phyloP scores from a whole-genome alignment of 2,329 filamentous ascomycete genomes.

The Thelonectria olida region DNA sequence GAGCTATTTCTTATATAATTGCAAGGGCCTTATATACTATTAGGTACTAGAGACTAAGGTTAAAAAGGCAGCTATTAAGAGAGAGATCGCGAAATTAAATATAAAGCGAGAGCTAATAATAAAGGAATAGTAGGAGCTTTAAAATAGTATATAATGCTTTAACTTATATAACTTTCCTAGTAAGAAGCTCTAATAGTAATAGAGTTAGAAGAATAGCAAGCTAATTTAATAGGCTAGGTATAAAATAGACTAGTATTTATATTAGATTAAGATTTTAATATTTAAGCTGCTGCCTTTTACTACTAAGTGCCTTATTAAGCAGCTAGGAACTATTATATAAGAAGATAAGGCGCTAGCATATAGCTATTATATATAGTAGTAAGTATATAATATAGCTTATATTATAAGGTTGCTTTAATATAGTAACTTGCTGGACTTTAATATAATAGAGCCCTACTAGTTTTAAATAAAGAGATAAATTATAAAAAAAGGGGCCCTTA shows the following conservation, averaged over 20 bases:
- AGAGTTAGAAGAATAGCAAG: neutral
- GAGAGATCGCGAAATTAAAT: neutral
- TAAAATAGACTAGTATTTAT: slow-evolving; percentile 3
- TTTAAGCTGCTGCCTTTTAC: slow-evolving; percentile 6
- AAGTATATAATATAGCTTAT: too few species aligned
- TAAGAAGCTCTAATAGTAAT: neutral
- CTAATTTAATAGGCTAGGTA: neutral
- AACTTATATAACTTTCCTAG: neutral
- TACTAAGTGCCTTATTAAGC: neutral
- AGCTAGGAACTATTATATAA: neutral
- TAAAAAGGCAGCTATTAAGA: neutral
- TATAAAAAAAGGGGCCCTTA: too few species aligned
- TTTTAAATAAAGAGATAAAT: too few species aligned
- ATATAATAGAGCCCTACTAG: too few species aligned
- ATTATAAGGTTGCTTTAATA: too few species aligned
- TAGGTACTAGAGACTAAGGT: neutral
- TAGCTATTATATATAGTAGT: too few species aligned
- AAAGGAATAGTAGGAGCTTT: neutral
- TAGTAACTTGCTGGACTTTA: too few species aligned
- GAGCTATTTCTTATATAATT: slow-evolving; percentile 4
- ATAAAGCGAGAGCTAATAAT: neutral
- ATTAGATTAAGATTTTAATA: neutral
- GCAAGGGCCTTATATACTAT: neutral
- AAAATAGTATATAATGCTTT: neutral
- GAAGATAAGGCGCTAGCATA: neutral